Percentiles rank a stretch among this genome's conserved stretches.
phyloP scores from a whole-genome alignment of 306 rosid genomes.

The Gastrolobium villosum region DNA sequence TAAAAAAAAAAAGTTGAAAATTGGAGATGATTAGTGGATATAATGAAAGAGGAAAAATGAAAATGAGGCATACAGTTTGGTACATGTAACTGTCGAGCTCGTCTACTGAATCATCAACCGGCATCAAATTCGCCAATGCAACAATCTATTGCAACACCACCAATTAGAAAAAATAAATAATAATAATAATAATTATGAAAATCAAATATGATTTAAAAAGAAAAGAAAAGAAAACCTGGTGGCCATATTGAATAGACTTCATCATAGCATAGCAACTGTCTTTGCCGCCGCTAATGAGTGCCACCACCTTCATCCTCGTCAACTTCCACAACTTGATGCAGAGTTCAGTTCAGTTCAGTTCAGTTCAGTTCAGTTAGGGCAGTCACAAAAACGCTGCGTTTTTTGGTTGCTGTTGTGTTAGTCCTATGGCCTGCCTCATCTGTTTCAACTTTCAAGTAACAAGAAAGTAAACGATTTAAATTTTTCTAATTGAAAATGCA shows the following conservation, averaged over 20 bases:
- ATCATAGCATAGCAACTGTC: constrained; percentile 97
- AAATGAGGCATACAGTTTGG: constrained; percentile 77
- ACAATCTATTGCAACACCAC: constrained; percentile 66
- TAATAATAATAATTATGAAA: background rate
- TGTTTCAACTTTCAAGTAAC: no score
- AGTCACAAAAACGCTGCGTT: constrained; percentile 21
- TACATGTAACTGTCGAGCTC: constrained; percentile 97
- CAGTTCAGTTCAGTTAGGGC: background rate
- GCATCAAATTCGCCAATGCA: constrained; percentile 95
- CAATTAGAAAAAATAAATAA: background rate
- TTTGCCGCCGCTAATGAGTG: constrained; percentile 94
- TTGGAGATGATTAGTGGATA: background rate
- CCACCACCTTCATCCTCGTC: constrained; percentile 85
- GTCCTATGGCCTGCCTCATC: no score
- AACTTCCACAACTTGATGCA: background rate
- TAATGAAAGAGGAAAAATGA: background rate
- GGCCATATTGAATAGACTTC: constrained; percentile 80
- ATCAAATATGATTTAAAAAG: background rate
- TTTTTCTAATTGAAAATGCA: no score
- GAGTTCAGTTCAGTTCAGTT: background rate
- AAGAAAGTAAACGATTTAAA: no score
- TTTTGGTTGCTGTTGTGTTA: background rate
- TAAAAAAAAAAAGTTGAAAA: background rate
- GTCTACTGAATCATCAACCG: constrained; percentile 90
- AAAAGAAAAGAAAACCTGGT: constrained; percentile 67